These are phyloP conservation scores for Grosmannia penicillata DNA, from an alignment of 2,329 filamentous ascomycete genomes.

Conservation along the genomic window DNA sequence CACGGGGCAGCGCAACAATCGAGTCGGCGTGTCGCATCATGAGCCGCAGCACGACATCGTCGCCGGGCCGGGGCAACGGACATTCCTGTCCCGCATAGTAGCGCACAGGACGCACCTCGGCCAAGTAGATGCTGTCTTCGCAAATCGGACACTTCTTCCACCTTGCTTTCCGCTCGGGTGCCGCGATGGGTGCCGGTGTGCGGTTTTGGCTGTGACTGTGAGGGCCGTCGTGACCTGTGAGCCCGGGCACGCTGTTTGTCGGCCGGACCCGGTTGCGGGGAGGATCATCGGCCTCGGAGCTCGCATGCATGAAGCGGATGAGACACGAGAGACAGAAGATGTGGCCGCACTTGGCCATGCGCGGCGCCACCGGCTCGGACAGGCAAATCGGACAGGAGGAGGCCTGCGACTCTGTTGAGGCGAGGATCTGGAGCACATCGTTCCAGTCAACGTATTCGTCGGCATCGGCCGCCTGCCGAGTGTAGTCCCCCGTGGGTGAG, in stretches of 20 bases:
- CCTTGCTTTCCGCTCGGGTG: constrained; percentile 25
- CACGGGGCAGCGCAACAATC: constrained; percentile 75
- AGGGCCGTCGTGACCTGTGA: not conserved
- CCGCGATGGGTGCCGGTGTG: not conserved
- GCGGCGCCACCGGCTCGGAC: constrained; percentile 78
- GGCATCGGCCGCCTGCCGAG: constrained; percentile 66
- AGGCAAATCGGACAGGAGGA: constrained; percentile 91
- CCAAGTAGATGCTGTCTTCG: constrained; percentile 83
- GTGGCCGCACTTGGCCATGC: constrained; percentile 95
- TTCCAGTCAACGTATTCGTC: constrained; percentile 86
- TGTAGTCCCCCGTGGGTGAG: constrained; percentile 65
- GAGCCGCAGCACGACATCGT: constrained; percentile 77
- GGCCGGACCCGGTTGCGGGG: not conserved
- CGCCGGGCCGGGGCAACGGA: constrained; percentile 63
- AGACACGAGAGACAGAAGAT: constrained; percentile 92
- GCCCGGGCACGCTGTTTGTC: constrained; percentile 31
- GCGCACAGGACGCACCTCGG: constrained; percentile 74
- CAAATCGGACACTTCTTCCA: constrained; percentile 97
- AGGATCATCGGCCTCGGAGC: constrained; percentile 53
- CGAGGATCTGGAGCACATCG: constrained; percentile 79
- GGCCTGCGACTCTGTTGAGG: constrained; percentile 75
- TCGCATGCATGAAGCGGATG: constrained; percentile 88
- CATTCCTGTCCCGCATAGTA: constrained; percentile 87
- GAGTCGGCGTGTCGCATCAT: constrained; percentile 69
- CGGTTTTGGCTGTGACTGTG: not conserved